phyloP scores from a whole-genome alignment of 495 filamentous ascomycete genomes.

The Neurospora pannonica region DNA sequence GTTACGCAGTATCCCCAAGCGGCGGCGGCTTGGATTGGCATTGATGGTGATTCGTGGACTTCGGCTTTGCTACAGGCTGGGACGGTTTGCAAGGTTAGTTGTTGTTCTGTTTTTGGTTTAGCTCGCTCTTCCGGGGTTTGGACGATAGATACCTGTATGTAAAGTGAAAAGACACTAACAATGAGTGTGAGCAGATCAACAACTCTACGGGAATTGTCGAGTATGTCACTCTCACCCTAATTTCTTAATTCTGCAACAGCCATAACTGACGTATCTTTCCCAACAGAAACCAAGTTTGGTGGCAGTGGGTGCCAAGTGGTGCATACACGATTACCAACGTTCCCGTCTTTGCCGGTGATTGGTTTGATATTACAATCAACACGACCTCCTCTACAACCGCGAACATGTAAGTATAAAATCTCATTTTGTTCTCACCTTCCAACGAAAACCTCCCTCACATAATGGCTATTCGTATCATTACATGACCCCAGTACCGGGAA shows the following conservation, averaged over 20 bases:
- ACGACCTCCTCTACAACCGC: constrained; percentile 15
- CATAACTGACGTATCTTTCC: not conserved
- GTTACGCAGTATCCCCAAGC: constrained; percentile 16
- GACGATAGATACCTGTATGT: accelerated
- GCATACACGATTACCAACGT: constrained; percentile 15
- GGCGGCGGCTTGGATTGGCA: constrained; percentile 21
- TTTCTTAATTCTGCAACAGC: not conserved
- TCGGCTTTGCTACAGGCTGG: constrained; percentile 19
- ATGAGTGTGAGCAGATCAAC: constrained; percentile 6
- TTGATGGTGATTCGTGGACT: constrained; percentile 18
- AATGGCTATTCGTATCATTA: not conserved
- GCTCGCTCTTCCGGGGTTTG: not conserved
- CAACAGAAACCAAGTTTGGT: constrained; percentile 20
- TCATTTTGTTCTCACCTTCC: not conserved
- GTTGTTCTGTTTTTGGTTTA: not conserved
- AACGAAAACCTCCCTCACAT: not conserved
- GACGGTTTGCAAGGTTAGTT: constrained; percentile 20
- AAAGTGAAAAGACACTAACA: not conserved
- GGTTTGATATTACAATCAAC: constrained; percentile 21
- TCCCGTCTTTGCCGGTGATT: constrained; percentile 18
- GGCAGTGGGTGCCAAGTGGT: constrained; percentile 19
- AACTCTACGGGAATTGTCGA: constrained; percentile 12
- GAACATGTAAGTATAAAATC: constrained; percentile 8
- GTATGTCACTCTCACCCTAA: not conserved
- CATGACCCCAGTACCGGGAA: not conserved